phyloP scores from a whole-genome alignment of 2,329 filamentous ascomycete genomes.

The Neofusicoccum kwambonambiense region DNA sequence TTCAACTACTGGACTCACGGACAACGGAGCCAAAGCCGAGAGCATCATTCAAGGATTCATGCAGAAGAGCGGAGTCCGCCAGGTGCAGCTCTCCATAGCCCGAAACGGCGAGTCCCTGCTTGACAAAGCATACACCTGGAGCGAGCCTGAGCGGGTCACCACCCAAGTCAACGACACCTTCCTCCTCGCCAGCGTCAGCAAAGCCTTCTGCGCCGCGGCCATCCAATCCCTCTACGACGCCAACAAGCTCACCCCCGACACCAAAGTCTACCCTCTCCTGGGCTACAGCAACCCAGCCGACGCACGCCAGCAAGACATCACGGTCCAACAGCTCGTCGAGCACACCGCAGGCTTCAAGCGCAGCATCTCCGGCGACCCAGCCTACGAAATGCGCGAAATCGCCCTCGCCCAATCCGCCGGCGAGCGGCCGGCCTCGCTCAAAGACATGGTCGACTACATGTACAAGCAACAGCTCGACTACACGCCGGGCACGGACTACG shows the following conservation, averaged over 20 bases:
- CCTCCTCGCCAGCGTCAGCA: slow-evolving; percentile 27
- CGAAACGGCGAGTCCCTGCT: slow-evolving; percentile 24
- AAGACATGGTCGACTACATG: slow-evolving; percentile 26
- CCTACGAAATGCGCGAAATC: slow-evolving; percentile 23
- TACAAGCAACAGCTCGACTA: slow-evolving; percentile 23
- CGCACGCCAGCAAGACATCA: slow-evolving; percentile 24
- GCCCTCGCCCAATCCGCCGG: slow-evolving; percentile 23
- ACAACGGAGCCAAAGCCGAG: slow-evolving; percentile 20
- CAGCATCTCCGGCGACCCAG: slow-evolving; percentile 21
- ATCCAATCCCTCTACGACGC: slow-evolving; percentile 21
- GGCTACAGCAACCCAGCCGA: slow-evolving; percentile 24
- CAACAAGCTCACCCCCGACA: slow-evolving; percentile 23
- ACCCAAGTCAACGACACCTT: slow-evolving; percentile 23
- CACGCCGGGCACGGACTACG: slow-evolving; percentile 20
- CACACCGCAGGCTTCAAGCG: slow-evolving; percentile 26
- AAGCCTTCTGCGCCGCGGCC: slow-evolving; percentile 26
- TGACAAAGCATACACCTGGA: slow-evolving; percentile 26
- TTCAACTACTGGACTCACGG: slow-evolving; percentile 22
- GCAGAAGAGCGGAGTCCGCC: slow-evolving; percentile 23
- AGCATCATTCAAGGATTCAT: slow-evolving; percentile 24
- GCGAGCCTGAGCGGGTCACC: slow-evolving; percentile 22
- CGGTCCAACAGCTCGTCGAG: slow-evolving; percentile 25
- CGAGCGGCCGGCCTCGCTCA: slow-evolving; percentile 22
- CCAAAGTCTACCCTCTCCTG: slow-evolving; percentile 24
- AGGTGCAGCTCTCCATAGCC: slow-evolving; percentile 26